Percentiles rank a stretch among this genome's conserved stretches.
Evolutionary conservation across 352 stramenopile genomes (phyloP).

Genomic region (Globisporangium okanoganense): DNA sequence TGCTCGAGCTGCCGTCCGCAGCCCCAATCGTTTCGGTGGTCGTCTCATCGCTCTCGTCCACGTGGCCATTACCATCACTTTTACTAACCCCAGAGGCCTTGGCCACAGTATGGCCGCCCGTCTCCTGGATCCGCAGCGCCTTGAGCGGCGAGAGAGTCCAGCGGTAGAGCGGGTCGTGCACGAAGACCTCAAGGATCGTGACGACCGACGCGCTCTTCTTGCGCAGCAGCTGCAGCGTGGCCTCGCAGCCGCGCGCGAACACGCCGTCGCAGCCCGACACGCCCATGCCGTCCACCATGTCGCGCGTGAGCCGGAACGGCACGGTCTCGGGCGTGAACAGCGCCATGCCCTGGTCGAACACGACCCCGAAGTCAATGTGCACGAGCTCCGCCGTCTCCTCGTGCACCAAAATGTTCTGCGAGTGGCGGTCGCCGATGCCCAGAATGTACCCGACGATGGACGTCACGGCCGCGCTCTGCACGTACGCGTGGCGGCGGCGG

Average conservation of each 20-base stretch:
- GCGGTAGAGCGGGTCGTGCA: constrained; percentile 98
- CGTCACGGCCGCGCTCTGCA: constrained; percentile 94
- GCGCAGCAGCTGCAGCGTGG: constrained; percentile 89
- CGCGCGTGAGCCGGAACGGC: constrained; percentile 98
- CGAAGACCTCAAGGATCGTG: constrained; percentile 98
- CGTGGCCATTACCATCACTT: constrained; percentile 19
- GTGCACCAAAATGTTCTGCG: constrained; percentile 98
- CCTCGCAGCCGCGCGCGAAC: constrained; percentile 94
- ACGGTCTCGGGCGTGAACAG: constrained; percentile 97
- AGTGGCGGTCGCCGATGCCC: constrained; percentile 98
- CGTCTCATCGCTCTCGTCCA: constrained; percentile 12
- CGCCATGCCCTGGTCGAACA: constrained; percentile 98
- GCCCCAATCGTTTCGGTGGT: neutral
- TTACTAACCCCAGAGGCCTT: constrained; percentile 9
- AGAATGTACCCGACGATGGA: constrained; percentile 96
- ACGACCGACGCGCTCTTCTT: constrained; percentile 93
- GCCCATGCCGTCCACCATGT: constrained; percentile 99
- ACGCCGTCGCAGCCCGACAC: constrained; percentile 94
- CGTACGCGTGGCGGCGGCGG: constrained; percentile 91
- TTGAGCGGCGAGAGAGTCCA: constrained; percentile 95
- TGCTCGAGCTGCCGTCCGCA: constrained; percentile 7
- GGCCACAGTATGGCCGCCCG: constrained; percentile 6
- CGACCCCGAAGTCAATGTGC: constrained; percentile 99
- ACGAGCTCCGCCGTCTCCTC: constrained; percentile 96
- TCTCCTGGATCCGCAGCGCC: constrained; percentile 72